Base-by-base conservation (phyloP, 495 filamentous ascomycete genomes). In the Cercophora sp. region DNA sequence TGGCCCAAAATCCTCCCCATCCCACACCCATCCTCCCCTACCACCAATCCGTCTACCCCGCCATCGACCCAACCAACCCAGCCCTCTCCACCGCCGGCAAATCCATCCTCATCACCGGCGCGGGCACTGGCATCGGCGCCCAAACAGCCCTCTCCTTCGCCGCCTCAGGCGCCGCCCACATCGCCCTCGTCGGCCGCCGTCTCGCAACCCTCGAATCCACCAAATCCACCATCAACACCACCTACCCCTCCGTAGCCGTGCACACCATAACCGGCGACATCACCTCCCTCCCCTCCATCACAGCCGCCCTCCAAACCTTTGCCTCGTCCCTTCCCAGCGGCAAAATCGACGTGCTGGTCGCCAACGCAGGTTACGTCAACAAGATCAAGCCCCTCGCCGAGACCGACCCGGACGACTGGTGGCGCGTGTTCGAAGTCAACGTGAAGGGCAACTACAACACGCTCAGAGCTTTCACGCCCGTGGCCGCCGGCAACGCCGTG, bases 41-140 rank as follows among this genome's bases (percentile, higher is more conserved):
- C 50, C 78, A 75, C 56, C 64, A 58, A 20, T 53, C 64, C 2
- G 41, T 70, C 8, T 81, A 81, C 54, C 40, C 68, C 8, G 58
- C 65, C 34, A 76, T 81, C 48, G 63, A 60, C 9, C 72, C 74
- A 1, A 34, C 60, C 3, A 62, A 64, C 1, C 63, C 71, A 0
- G 67, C 75, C 48, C 59, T 79, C n/a, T 68, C 62, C 23, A 55
- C 63, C n/a, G 51, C 54, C 2, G 69, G 69, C 8, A 78, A 75
- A 51, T 67, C 50, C n/a, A 62, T 79, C 10, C 56, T 79, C 40
- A 64, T 81, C 16, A 74, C 76, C 5, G 78, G 78, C n/a, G 77
- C 60, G 44, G 69, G 64, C 1, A 50, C 61, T 8, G 70, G 70
- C 10, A 64, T 73, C 45, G 69, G 70, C 27, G 34, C 39, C 5